Percentiles rank a stretch among this genome's conserved stretches.
Conservation (phyloP, 371 early-diverging fungal species). For the Gilbertella persicaria region DNA sequence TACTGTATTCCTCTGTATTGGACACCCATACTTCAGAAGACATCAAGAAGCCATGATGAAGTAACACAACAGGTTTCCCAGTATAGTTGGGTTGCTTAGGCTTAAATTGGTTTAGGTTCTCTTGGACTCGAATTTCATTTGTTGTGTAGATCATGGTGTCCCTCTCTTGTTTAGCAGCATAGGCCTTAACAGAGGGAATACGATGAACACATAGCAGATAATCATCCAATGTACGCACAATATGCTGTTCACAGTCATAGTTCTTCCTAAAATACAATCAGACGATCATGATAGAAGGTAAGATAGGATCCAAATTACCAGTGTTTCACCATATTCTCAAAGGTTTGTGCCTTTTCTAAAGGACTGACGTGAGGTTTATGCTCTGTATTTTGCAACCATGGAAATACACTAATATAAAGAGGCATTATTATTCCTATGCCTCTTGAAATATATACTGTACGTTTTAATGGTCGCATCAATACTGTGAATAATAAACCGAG, state of each 20-base stretch:
- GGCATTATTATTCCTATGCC: not conserved
- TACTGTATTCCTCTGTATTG: constrained; percentile 67
- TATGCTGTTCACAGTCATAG: constrained; percentile 83
- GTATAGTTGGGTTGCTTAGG: constrained; percentile 22
- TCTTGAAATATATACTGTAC: constrained; percentile 26
- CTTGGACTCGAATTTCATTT: constrained; percentile 31
- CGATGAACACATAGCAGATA: constrained; percentile 89
- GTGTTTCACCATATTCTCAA: constrained; percentile 68
- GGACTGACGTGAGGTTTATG: constrained; percentile 56
- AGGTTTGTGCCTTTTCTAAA: constrained; percentile 61
- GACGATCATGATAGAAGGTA: too few species aligned
- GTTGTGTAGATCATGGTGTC: constrained; percentile 5
- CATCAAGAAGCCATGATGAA: constrained; percentile 96
- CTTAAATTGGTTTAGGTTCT: constrained; percentile 39
- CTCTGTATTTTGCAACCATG: constrained; percentile 55
- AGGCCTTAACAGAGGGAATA: constrained; percentile 55
- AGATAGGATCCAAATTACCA: constrained; percentile 47
- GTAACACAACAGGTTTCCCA: constrained; percentile 80
- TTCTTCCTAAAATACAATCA: constrained; percentile 25
- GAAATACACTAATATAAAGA: constrained; percentile 37
- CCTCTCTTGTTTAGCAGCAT: constrained; percentile 1
- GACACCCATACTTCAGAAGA: constrained; percentile 92
- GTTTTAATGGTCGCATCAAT: constrained; percentile 41
- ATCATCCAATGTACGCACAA: constrained; percentile 86
- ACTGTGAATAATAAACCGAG: constrained; percentile 50